Base-by-base conservation (phyloP, 306 rosid species). In the Cercis canadensis region DNA sequence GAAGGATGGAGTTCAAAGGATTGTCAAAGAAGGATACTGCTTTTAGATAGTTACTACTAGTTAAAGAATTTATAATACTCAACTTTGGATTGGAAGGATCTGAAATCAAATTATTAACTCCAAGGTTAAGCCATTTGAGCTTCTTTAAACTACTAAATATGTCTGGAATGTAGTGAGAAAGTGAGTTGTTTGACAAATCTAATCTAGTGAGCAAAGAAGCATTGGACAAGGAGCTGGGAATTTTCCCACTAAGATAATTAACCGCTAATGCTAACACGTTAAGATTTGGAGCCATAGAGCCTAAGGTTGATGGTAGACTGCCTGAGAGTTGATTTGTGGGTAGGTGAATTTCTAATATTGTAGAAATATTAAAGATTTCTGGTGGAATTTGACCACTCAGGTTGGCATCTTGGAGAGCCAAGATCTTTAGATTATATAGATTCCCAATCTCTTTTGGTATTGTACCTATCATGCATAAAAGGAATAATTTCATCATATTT, bases 1-100 rank as follows among this genome's bases (percentile, higher is more conserved):
- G 70, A 24, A 78, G 72, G 44, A 33, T 29, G 57, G 12, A 11
- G 10, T 58, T 11, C 11, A 72, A 11, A 7, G 83, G 78, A 46
- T 73, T 73, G n/a, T 34, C 5, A 5, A 47, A 8, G 6, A 78
- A 29, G 19, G 18, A 46, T 11, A 76, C 10, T 4, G 17, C 11
- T 41, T 3, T 56, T 45, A 72, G 53, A 6, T 59, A 12, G 52
- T 29, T 50, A 10, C 40, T 52, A 6, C 39, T 44, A 4, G 54
- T 8, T n/a, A 77, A 37, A 37, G 43, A 37, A 37, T 37, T 8
- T 37, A 37, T 37, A 3, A 37, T 0, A 8, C 43, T 37, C 6
- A 37, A 37, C 43, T 37, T 1, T 37, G 1, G 43, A 37, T 37
- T 37, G 10, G 43, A 37, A 37, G 43, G 43, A 6, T 37, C 10